These are phyloP conservation scores for Gonium pectorale DNA, from an alignment of 139 green algal species.

Conservation along the genomic window DNA sequence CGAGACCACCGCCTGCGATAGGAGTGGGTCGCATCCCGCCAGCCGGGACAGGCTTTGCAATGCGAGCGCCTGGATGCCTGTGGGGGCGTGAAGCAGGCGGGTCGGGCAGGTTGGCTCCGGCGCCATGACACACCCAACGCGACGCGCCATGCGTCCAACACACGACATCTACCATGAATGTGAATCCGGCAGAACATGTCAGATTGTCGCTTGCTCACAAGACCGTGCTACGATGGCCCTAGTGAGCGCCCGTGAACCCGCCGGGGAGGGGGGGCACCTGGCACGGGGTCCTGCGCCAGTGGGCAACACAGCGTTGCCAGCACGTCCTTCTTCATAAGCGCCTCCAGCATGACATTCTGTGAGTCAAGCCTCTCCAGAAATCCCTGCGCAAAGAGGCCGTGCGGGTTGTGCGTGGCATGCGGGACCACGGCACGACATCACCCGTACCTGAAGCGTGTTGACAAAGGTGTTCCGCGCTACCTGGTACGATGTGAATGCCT, in stretches of 20 bases:
- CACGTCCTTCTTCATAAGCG: conserved; percentile 62
- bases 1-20: conserved; percentile 62
- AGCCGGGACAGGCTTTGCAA: conserved; percentile 54
- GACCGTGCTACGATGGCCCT: too few species aligned
- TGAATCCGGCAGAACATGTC: too few species aligned
- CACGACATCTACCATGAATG: too few species aligned
- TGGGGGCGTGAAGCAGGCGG: too few species aligned
- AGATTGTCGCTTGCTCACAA: too few species aligned
- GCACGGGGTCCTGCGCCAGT: conserved; percentile 54
- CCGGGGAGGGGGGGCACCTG: too few species aligned
- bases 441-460: conserved; percentile 43
- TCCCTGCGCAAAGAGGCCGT: conserved; percentile 14
- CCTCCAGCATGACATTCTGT: conserved; percentile 55
- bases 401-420: background rate
- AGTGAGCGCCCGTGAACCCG: too few species aligned
- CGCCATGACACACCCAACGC: too few species aligned
- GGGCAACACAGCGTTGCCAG: conserved; percentile 62
- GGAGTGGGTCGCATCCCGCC: conserved; percentile 46
- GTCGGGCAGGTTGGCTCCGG: too few species aligned
- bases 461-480: conserved; percentile 56
- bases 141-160: too few species aligned
- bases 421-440: background rate
- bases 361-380: conserved; percentile 51
- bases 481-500: conserved; percentile 57
- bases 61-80: conserved; percentile 56